These are phyloP conservation scores for Phanerochaete sordida DNA, from an alignment of 768 basidiomycete genomes.

Conservation along the genomic window DNA sequence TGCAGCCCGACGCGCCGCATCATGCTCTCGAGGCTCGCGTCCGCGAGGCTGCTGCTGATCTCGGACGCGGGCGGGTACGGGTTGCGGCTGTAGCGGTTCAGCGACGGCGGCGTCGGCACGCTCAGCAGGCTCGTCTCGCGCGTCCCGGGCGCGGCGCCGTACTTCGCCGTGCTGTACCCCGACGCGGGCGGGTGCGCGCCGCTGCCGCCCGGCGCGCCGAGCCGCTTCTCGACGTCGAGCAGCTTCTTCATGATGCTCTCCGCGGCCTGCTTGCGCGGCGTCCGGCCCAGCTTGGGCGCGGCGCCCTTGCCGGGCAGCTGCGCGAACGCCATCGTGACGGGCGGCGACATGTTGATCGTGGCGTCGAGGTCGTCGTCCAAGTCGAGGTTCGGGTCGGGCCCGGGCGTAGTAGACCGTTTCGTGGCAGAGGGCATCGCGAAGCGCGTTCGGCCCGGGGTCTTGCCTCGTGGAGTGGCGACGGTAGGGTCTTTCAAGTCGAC, in stretches of 20 bases:
- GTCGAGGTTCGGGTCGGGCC: not conserved
- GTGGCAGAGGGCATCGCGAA: not conserved
- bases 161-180: constrained; percentile 6
- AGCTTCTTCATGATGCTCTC: constrained; percentile 64
- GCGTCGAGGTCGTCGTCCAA: constrained; percentile 35
- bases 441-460: constrained; percentile 9
- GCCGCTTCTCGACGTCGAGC: constrained; percentile 30
- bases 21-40: constrained; percentile 66
- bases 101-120: constrained; percentile 66
- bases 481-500: constrained; percentile 65
- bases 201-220: constrained; percentile 4
- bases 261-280: constrained; percentile 72
- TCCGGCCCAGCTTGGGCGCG: constrained; percentile 44
- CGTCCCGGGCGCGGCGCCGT: constrained; percentile 12
- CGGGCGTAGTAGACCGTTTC: constrained; percentile 14
- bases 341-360: constrained; percentile 46
- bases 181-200: not conserved
- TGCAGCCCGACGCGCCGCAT: constrained; percentile 58
- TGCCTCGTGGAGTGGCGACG: constrained; percentile 38
- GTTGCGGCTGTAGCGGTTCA: constrained; percentile 58
- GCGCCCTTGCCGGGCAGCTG: constrained; percentile 29
- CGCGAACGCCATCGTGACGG: constrained; percentile 51
- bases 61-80: constrained; percentile 24
- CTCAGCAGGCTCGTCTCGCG: constrained; percentile 64
- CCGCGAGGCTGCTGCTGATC: constrained; percentile 44